Base-by-base conservation (phyloP, 495 filamentous ascomycete species). In the Halenospora varia region DNA sequence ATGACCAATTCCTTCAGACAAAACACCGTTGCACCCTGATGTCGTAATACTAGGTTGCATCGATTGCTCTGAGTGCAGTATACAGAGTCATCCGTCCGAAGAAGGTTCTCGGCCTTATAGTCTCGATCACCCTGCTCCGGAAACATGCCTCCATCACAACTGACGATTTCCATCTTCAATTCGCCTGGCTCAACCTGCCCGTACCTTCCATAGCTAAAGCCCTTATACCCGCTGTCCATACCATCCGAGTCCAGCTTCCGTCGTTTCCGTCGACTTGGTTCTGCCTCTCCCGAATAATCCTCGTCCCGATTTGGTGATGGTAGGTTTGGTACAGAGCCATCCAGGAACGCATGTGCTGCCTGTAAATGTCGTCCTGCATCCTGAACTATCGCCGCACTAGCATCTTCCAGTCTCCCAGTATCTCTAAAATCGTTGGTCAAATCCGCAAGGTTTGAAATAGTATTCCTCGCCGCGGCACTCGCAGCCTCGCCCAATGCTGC, bases 61-160 rank as follows among this genome's bases (percentile, higher is more conserved):
- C 84, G 82, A 51, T 83, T 83, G 17, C 83, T 84, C 70, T 91
- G 87, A 15, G 92, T 96, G 69, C 91, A 96, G 67, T 97, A 97
- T 18, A 96, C 92, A 19, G 83, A 87, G 49, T 77, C 70, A 70
- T 97, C 89, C 69, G 92, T 88, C 56, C 78, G 82, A 48, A 97
- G 76, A 41, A 96, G 82, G 70, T 96, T 96, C 60, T 92, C 88
- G 24, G 87, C 83, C 40, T 77, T 77, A 63, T 90, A 91, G 18
- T 78, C 74, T 17, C 42, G 55, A 20, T 29, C 46, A 13, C 55
- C 47, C 53, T 83, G 80, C 45, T 84, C 80, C 22, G 75, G 67
- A 67, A 86, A 92, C 19, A 84, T 79, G 1, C 92, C 93, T 48
- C 92, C 93, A 72, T 97, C 93, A 65, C 92, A 97, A 75, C 82